Evolutionary conservation across 257 asterid genomes (phyloP), one percentile per base, ranked within the genome.

Genomic region (Solanum verrucosum): DNA sequence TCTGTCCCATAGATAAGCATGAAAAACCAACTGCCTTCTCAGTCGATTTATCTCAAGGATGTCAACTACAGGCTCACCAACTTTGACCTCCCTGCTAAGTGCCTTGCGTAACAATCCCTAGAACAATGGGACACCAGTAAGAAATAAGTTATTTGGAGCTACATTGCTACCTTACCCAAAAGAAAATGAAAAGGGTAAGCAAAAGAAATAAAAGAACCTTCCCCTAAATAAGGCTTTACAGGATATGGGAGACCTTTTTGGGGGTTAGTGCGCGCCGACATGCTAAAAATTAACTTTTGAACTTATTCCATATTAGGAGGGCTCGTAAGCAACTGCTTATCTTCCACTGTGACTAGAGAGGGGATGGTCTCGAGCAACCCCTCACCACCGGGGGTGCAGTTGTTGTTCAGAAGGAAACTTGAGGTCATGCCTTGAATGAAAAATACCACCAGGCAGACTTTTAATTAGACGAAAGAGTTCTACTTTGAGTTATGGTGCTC

Each of bases 1-100:
- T 86, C 90, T 95, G 91, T 97, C 99, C 99, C 99, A 97, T 87
- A 94, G 86, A 88, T 93, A 97, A 72, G 98, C 95, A 91, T 95
- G 98, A 89, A 95, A 90, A 44, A 95, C 84, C 81, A 95, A 90
- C 85, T 97, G 98, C 79, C 97, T 93, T 59, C 96, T 93, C 83
- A 96, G 91, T 68, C 90, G 94, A 93, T 95, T 95, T 90, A 97
- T 93, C 90, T 97, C 99, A 52, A 97, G 93, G 88, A 92, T 91
- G 88, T 92, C 93, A 83, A 89, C 83, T 12, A 89, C 88, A 88
- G 90, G 91, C 90, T 72, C 88, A 84, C 91, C 88, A 87, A 63
- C 87, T 52, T 87, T 85, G 52, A 86, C 85, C 49, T 87, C 87
- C 84, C 89, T 21, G 56, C 44, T 37, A 60, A 88, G 84, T 44